Base-by-base conservation (phyloP, 2,329 filamentous ascomycete species). In the Lecanicillium sp. region DNA sequence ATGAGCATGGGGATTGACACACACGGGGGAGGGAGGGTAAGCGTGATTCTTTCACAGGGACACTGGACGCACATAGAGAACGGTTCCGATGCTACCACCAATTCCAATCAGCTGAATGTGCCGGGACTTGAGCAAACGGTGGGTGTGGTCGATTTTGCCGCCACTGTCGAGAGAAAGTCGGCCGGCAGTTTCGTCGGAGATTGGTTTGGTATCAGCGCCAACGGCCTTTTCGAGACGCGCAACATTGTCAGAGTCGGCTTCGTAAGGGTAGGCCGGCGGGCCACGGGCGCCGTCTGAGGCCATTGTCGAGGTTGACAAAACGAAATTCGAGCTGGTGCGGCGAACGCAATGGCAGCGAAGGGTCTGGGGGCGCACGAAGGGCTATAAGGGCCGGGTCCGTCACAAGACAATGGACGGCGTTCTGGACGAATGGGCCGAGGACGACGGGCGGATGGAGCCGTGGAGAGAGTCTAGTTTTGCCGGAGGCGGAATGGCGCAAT, bases 61-160 rank as follows among this genome's bases (percentile, higher is more conserved):
- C 14, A 29, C n/a, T 35, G 21, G 41, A 61, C 62, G 53, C 56
- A 81, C 75, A 58, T 73, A 81, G 3, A 83, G 65, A 14, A 75
- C 78, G 2, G 78, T 84, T 15, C 81, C 80, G 52, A 84, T 83
- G 6, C 79, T 82, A 1, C 79, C 81, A 32, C 80, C 81, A 49
- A 84, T 83, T 26, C 75, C 79, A 56, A 79, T 79, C 26, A 80
- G 65, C 56, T 81, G 77, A 38, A 81, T 78, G 54, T 80, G 76
- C 1, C 77, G 71, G 19, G 74, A 64, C 59, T 78, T 79, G 52
- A 80, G 70, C 50, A 63, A 71, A 39, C 77, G 71, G 43, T 78
- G 73, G 1, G 74, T 78, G 8, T 68, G 57, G 50, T 75, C 71
- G 15, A 52, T 46, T 12, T 52, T 57, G 32, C 42, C 47, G 29